phyloP scores from a whole-genome alignment of 495 filamentous ascomycete species.

The Chaetomium tenue region DNA sequence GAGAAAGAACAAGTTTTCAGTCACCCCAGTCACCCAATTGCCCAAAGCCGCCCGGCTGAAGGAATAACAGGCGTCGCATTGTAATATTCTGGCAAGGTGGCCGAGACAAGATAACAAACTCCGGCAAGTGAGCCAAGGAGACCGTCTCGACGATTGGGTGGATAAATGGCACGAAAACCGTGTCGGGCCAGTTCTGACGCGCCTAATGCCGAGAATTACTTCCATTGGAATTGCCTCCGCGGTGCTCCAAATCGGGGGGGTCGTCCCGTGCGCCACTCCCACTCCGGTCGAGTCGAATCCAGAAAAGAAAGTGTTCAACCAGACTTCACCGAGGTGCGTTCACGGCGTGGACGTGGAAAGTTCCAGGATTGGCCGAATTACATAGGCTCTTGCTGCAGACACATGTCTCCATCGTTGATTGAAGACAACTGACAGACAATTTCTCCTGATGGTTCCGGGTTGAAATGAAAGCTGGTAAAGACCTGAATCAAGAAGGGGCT shows the following conservation, averaged over 20 bases:
- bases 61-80: not conserved
- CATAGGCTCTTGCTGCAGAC: not conserved
- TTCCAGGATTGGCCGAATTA: not conserved
- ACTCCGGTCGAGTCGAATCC: too few species aligned
- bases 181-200: not conserved
- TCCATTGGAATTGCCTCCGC: not conserved
- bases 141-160: slow-evolving; percentile 27
- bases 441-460: not conserved
- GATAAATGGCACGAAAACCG: slow-evolving; percentile 28
- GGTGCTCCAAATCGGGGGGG: not conserved
- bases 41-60: too few species aligned
- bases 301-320: too few species aligned
- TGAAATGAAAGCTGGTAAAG: not conserved
- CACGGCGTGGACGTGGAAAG: not conserved
- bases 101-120: slow-evolving; percentile 3
- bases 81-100: not conserved
- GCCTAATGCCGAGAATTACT: not conserved
- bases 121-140: slow-evolving; percentile 9
- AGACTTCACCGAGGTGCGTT: not conserved
- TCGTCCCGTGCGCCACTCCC: too few species aligned
- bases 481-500: not conserved
- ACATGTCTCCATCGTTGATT: not conserved
- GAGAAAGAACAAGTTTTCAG: not conserved
- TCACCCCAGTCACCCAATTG: too few species aligned
- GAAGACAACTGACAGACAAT: not conserved